phyloP scores from a whole-genome alignment of 352 stramenopile genomes.

The Phytopythium montanum region DNA sequence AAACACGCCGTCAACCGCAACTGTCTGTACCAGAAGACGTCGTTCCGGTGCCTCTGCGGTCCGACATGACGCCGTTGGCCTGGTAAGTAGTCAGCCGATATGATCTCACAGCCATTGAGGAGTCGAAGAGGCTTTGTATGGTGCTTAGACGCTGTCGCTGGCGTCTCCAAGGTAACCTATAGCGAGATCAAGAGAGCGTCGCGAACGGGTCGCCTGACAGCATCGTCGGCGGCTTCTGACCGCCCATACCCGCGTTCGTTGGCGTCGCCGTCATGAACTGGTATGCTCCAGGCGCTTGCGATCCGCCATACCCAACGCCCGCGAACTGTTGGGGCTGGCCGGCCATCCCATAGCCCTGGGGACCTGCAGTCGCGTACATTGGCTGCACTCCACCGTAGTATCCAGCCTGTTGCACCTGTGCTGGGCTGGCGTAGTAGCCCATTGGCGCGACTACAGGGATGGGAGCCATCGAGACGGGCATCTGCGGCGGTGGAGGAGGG shows the following conservation, averaged over 20 bases:
- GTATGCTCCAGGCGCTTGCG: slow-evolving; percentile 20
- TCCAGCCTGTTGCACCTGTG: slow-evolving; percentile 7
- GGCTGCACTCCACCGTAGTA: slow-evolving; percentile 27
- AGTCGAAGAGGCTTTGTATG: background rate
- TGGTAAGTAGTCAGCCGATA: background rate
- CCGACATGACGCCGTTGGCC: slow-evolving; percentile 35
- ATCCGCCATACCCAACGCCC: slow-evolving; percentile 16
- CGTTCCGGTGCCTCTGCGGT: slow-evolving; percentile 58
- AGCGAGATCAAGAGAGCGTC: slow-evolving; percentile 41
- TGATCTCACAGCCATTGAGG: slow-evolving; percentile 11
- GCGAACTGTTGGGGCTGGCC: slow-evolving; percentile 9
- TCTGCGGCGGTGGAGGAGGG: slow-evolving; percentile 23
- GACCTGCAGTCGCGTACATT: slow-evolving; percentile 31
- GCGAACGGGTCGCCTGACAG: slow-evolving; percentile 49
- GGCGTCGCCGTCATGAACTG: slow-evolving; percentile 38
- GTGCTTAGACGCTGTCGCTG: background rate
- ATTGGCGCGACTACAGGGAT: slow-evolving; percentile 2
- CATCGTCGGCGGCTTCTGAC: slow-evolving; percentile 20
- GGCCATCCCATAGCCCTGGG: slow-evolving; percentile 19
- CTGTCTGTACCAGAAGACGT: slow-evolving; percentile 68
- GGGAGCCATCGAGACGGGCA: slow-evolving; percentile 11
- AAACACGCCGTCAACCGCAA: slow-evolving; percentile 71
- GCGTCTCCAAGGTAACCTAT: background rate
- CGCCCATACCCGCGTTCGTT: slow-evolving; percentile 11
- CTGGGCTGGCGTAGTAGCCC: slow-evolving; percentile 21